Evolutionary conservation across 768 basidiomycete genomes (phyloP).

Genomic region (Pleurotus tuoliensis): DNA sequence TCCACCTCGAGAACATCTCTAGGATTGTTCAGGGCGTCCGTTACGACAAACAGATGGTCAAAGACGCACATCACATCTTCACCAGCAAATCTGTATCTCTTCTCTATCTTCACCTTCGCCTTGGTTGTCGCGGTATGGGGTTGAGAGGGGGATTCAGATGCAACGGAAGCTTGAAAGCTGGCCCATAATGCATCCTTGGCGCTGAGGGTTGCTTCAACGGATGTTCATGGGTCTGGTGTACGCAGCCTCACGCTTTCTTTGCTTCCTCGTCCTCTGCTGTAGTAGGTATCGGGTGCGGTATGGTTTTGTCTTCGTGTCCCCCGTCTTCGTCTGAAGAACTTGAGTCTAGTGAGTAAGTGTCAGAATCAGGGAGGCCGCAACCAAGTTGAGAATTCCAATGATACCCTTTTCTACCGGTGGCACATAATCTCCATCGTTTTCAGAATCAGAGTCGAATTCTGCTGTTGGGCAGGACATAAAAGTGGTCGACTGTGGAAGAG

Average conservation of each 20-base stretch:
- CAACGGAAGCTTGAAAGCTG: conserved; percentile 62
- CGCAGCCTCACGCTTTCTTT: conserved; percentile 40
- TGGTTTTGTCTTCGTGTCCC: conserved; percentile 31
- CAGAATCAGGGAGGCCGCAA: not conserved
- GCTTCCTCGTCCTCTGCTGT: conserved; percentile 32
- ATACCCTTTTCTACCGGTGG: conserved; percentile 45
- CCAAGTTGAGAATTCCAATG: not conserved
- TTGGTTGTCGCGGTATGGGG: conserved; percentile 17
- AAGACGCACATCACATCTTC: conserved; percentile 65
- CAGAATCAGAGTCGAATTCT: conserved; percentile 47
- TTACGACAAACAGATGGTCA: not conserved
- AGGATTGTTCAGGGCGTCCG: not conserved
- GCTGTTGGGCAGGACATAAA: too few relatives aligned
- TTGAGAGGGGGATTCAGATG: conserved; percentile 21
- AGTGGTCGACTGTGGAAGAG: too few relatives aligned
- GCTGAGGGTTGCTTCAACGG: conserved; percentile 28
- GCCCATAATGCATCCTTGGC: conserved; percentile 64
- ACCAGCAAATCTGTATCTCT: conserved; percentile 71
- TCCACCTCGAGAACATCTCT: conserved; percentile 75
- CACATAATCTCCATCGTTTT: conserved; percentile 69
- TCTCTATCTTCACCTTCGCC: conserved; percentile 63
- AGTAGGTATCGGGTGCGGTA: conserved; percentile 17
- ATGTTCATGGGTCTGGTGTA: not conserved
- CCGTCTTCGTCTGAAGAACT: conserved; percentile 35
- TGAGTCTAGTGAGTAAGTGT: conserved; percentile 22